A percentile compares a stretch with the other conserved stretches of the same genome.
Conservation (phyloP, 2,329 filamentous ascomycete genomes). For the Aspergillus sclerotialis region DNA sequence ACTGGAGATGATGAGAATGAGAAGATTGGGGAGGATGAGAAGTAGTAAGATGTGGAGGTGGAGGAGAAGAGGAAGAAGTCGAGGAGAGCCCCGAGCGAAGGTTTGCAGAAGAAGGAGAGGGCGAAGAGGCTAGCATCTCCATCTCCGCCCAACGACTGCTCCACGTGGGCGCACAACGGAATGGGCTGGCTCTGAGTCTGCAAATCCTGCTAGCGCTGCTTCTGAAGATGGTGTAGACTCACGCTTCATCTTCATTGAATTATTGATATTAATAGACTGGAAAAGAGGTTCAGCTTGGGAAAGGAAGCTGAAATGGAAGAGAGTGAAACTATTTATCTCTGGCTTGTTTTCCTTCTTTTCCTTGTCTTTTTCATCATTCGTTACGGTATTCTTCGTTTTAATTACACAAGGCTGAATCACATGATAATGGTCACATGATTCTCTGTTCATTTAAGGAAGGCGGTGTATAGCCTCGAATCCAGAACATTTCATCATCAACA, state of each 20-base stretch:
- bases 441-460: too few species aligned
- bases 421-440: too few species aligned
- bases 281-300: not conserved
- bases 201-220: slow-evolving; percentile 22
- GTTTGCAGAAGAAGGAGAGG: slow-evolving; percentile 32
- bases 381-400: too few species aligned
- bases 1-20: slow-evolving; percentile 18
- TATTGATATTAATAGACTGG: slow-evolving; percentile 8
- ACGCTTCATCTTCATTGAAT: slow-evolving; percentile 18
- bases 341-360: not conserved
- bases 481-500: too few species aligned
- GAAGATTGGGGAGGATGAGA: slow-evolving; percentile 9
- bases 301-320: slow-evolving; percentile 3
- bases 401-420: too few species aligned
- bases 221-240: slow-evolving; percentile 18
- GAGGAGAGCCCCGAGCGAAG: slow-evolving; percentile 30
- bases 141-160: slow-evolving; percentile 27
- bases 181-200: slow-evolving; percentile 20
- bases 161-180: slow-evolving; percentile 33
- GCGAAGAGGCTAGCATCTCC: slow-evolving; percentile 37
- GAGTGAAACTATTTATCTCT: slow-evolving; percentile 2
- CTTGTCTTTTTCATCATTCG: too few species aligned
- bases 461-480: too few species aligned
- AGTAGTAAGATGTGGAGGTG: slow-evolving; percentile 11
- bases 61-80: slow-evolving; percentile 19